Evolutionary conservation across 1,284 basidiomycete genomes (phyloP).

Genomic region (Violaceomyces palustris): DNA sequence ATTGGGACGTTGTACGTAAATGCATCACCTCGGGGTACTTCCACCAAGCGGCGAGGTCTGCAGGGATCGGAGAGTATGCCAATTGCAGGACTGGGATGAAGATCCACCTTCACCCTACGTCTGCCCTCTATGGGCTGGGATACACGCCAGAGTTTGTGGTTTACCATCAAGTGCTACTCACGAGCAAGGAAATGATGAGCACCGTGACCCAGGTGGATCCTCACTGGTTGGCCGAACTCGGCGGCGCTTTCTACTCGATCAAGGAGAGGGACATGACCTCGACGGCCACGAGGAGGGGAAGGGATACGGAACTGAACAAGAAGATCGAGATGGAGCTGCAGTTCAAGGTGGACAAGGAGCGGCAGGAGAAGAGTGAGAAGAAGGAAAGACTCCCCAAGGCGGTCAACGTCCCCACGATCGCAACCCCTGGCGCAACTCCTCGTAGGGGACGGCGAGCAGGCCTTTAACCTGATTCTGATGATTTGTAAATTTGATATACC

Average conservation of each 20-base stretch:
- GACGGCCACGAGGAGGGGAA: slow-evolving; percentile 61
- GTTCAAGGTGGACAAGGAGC: slow-evolving; percentile 36
- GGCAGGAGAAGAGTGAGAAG: slow-evolving; percentile 3
- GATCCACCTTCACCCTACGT: slow-evolving; percentile 91
- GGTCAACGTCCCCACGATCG: no score
- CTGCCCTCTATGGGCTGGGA: slow-evolving; percentile 89
- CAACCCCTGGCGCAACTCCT: no score
- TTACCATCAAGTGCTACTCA: slow-evolving; percentile 70
- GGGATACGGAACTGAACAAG: slow-evolving; percentile 79
- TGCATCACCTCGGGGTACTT: slow-evolving; percentile 97
- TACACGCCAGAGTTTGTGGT: slow-evolving; percentile 95
- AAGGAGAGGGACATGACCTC: slow-evolving; percentile 69
- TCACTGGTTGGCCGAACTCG: slow-evolving; percentile 51
- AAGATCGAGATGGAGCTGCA: slow-evolving; percentile 71
- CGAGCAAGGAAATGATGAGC: slow-evolving; percentile 41
- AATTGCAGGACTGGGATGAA: slow-evolving; percentile 84
- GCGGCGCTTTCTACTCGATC: slow-evolving; percentile 89
- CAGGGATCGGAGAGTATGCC: slow-evolving; percentile 97
- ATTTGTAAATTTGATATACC: no score
- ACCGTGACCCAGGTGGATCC: slow-evolving; percentile 51
- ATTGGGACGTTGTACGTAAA: slow-evolving; percentile 94
- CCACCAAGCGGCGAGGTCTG: slow-evolving; percentile 95
- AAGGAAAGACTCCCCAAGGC: background rate
- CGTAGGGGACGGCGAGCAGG: no score
- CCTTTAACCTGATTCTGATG: no score